Evolutionary conservation across 1,139 yeast species (phyloP).

Genomic region (Candida tropicalis): DNA sequence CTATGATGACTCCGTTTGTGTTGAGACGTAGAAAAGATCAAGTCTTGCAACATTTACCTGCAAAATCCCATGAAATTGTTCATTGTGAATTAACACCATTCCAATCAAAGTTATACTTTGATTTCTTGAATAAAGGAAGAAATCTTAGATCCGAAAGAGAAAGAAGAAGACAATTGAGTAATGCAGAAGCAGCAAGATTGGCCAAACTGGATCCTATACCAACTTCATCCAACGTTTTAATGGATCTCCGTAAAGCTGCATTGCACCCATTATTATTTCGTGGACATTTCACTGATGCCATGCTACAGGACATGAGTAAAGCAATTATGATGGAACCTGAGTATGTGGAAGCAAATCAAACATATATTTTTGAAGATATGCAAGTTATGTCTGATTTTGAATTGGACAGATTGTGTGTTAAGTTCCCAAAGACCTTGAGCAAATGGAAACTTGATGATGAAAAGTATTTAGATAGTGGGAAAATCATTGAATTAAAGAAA

Average conservation of each 20-base stretch:
- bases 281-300: constrained; percentile 54
- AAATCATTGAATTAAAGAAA: constrained; percentile 58
- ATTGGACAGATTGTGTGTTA: constrained; percentile 69
- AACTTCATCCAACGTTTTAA: constrained; percentile 57
- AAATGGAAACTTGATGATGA: constrained; percentile 55
- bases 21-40: constrained; percentile 89
- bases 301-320: constrained; percentile 66
- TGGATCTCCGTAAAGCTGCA: constrained; percentile 74
- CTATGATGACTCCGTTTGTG: constrained; percentile 98
- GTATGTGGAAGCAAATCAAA: constrained; percentile 72
- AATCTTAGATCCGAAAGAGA: constrained; percentile 52
- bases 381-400: constrained; percentile 95
- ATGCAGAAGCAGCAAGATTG: constrained; percentile 41
- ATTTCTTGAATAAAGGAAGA: constrained; percentile 51
- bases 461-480: constrained; percentile 77
- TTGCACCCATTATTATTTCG: constrained; percentile 77
- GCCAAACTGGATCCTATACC: constrained; percentile 38
- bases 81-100: constrained; percentile 61
- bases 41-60: constrained; percentile 85
- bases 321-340: constrained; percentile 80
- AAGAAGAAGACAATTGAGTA: constrained; percentile 46
- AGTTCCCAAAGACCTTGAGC: constrained; percentile 67
- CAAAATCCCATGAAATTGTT: constrained; percentile 64
- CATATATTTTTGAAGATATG: constrained; percentile 89
- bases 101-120: constrained; percentile 65